Base-by-base conservation (phyloP, 2,329 filamentous ascomycete species). In the Emmonsiellopsis sp. region DNA sequence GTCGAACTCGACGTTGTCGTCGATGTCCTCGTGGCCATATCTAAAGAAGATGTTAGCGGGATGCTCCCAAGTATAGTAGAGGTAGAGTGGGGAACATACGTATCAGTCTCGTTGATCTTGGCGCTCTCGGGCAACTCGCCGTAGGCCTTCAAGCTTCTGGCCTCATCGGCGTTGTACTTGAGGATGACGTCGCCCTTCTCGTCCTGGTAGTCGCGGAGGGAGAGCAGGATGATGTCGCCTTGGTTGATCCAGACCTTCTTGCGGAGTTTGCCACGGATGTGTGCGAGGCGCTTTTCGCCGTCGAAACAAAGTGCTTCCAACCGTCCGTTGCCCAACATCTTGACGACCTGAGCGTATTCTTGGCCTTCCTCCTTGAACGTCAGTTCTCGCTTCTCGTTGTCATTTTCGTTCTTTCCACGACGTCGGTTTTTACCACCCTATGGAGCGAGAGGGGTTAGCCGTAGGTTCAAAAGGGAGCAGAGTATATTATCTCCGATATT, bases 161-260 rank as follows among this genome's bases (percentile, higher is more conserved):
- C 93, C 79, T 97, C 93, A 69, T 98, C 93, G 75, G 89, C 86
- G 54, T 83, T 88, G 82, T 96, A 95, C 79, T 96, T 97, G 70
- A 94, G 84, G 69, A 93, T 92, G 49, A 94, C 88, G 68, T 93
- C 88, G 63, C 87, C 88, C 77, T 95, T 95, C 76, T 92, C 87
- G 74, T 93, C 88, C 71, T 95, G 89, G 77, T 94, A 94, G 73
- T 94, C 90, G 63, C 89, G 87, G 57, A 95, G 85, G 37, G 86
- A 91, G 57, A 92, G 79, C 45, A 92, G 82, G 71, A 92, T 91
- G 71, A 95, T 95, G 71, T 95, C 89, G 68, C 90, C 90, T 77
- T 95, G 90, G 81, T 95, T 96, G 81, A 96, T 96, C 90, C 90
- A 96, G 74, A 97, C 93, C 83, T 98, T 98, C 83, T 98, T 98